A percentile compares a stretch with the other conserved stretches of the same genome.
Evolutionary conservation across 176 grass and related monocot genomes (phyloP).

Genomic region (Oryza longistaminata): DNA sequence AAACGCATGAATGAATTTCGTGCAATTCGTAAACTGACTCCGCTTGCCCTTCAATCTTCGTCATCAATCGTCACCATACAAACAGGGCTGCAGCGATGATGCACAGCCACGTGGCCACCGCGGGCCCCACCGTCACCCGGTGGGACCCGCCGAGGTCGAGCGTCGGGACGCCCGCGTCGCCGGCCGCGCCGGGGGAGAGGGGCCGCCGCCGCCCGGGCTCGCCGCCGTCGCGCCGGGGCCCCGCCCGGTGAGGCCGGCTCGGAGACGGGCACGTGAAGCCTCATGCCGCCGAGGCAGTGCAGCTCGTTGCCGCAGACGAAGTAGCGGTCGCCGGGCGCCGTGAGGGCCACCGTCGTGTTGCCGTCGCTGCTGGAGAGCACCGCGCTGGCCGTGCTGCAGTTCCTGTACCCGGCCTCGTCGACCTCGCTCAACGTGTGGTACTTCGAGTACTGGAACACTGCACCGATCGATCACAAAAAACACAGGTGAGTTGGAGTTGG

Average conservation of each 20-base stretch:
- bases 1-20: not conserved
- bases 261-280: constrained; percentile 53
- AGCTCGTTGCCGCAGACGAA: constrained; percentile 60
- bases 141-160: constrained; percentile 39
- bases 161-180: constrained; percentile 24
- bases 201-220: not conserved
- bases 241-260: not conserved
- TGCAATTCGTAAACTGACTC: not conserved
- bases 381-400: constrained; percentile 48
- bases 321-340: constrained; percentile 53
- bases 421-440: constrained; percentile 76
- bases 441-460: constrained; percentile 76
- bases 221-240: constrained; percentile 1
- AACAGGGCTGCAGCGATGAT: not conserved
- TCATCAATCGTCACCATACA: not conserved
- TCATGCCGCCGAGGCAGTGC: constrained; percentile 88
- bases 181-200: constrained; percentile 8
- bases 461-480: not conserved
- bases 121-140: not conserved
- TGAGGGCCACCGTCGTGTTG: constrained; percentile 64
- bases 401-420: constrained; percentile 57
- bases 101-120: constrained; percentile 42
- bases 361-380: constrained; percentile 55
- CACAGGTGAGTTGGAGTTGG: no score
- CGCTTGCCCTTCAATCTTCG: not conserved